Percentiles rank a stretch among this genome's conserved stretches.
phyloP scores from a whole-genome alignment of 306 rosid genomes.

The Prunus persica region DNA sequence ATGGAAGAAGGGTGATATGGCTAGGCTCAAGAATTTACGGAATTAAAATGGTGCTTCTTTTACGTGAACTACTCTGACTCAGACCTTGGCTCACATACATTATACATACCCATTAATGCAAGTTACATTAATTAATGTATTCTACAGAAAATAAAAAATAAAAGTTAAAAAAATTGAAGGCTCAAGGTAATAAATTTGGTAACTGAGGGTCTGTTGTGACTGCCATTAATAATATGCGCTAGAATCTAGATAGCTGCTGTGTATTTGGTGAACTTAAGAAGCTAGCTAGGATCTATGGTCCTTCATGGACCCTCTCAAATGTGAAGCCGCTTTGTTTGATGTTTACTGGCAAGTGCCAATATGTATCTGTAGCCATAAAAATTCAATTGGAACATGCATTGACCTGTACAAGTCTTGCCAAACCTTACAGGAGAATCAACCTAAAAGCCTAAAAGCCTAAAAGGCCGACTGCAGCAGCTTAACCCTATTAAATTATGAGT shows the following conservation, averaged over 20 bases:
- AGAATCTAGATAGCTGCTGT: not conserved
- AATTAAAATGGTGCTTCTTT: slow-evolving; percentile 31
- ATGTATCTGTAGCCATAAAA: too few species aligned
- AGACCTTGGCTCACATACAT: not conserved
- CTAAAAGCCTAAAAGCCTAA: too few species aligned
- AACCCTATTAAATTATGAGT: too few species aligned
- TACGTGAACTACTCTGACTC: slow-evolving; percentile 50
- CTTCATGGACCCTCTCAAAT: slow-evolving; percentile 7
- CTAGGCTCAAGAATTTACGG: slow-evolving; percentile 24
- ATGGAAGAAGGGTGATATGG: slow-evolving; percentile 24
- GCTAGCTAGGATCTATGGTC: not conserved
- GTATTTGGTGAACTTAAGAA: not conserved
- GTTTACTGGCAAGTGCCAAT: not conserved
- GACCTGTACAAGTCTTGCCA: too few species aligned
- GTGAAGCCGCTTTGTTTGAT: slow-evolving; percentile 2
- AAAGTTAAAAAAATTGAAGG: not conserved
- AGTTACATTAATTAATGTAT: slow-evolving; percentile 14
- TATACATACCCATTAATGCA: slow-evolving; percentile 38
- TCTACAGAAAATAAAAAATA: not conserved
- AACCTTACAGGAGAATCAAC: too few species aligned
- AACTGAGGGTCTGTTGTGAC: slow-evolving; percentile 46
- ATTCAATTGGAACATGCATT: not conserved
- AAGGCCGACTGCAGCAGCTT: too few species aligned
- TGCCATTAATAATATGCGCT: slow-evolving; percentile 29
- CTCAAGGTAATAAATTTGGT: slow-evolving; percentile 37